Percentiles rank a stretch among this genome's conserved stretches.
Evolutionary conservation across 306 rosid species (phyloP).

Genomic region (Alnus rubra): DNA sequence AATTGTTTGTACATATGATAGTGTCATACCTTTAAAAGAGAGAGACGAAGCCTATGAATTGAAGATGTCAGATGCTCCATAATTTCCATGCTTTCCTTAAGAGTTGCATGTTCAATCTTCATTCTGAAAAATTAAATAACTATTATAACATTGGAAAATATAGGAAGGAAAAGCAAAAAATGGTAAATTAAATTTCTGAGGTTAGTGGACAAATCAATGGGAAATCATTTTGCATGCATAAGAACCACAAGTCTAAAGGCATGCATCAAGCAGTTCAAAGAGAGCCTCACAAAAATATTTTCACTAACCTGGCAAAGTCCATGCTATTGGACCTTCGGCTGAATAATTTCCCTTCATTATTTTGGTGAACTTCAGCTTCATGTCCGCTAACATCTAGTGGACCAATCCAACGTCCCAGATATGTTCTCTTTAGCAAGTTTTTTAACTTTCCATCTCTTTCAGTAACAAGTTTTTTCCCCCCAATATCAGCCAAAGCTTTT

Average conservation of each 20-base stretch:
- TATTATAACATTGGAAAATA: slow-evolving; percentile 15
- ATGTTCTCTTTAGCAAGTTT: slow-evolving; percentile 77
- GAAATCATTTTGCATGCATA: slow-evolving; percentile 8
- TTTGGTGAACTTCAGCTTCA: slow-evolving; percentile 47
- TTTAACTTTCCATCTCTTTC: slow-evolving; percentile 71
- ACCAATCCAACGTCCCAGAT: slow-evolving; percentile 85
- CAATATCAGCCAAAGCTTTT: slow-evolving; percentile 34
- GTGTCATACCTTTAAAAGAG: slow-evolving; percentile 65
- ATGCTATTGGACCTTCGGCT: slow-evolving; percentile 54
- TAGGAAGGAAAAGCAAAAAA: slow-evolving; percentile 17
- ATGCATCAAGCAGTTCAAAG: slow-evolving; percentile 33
- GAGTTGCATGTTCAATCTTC: slow-evolving; percentile 86
- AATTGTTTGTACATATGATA: background rate
- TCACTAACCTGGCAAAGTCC: slow-evolving; percentile 85
- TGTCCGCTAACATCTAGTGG: slow-evolving; percentile 47
- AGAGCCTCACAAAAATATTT: slow-evolving; percentile 17
- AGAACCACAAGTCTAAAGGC: slow-evolving; percentile 27
- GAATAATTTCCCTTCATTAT: slow-evolving; percentile 44
- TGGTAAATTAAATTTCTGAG: slow-evolving; percentile 12
- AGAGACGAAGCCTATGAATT: slow-evolving; percentile 78
- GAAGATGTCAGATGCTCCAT: slow-evolving; percentile 70
- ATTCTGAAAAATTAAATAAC: slow-evolving; percentile 43
- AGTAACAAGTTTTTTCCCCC: slow-evolving; percentile 45
- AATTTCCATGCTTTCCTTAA: slow-evolving; percentile 82
- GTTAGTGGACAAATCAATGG: background rate